Conservation (phyloP, 2,329 filamentous ascomycete species). For the Pseudopyricularia javanii region DNA sequence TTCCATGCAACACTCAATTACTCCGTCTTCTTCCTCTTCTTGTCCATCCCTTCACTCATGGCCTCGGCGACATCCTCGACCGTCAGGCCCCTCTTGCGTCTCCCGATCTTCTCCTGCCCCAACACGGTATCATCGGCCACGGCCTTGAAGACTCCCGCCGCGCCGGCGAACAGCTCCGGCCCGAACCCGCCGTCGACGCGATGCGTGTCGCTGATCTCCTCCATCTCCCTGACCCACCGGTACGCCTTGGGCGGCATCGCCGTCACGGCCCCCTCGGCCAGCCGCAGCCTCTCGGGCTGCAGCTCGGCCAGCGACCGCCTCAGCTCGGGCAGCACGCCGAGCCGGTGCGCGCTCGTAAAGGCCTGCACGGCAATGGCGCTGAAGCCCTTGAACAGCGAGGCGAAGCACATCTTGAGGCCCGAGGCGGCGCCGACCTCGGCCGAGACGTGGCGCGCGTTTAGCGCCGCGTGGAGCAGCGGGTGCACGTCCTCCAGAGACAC, state of each 20-base stretch:
- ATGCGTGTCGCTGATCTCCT: constrained; percentile 59
- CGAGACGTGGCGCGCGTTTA: constrained; percentile 37
- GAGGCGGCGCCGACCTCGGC: constrained; percentile 39
- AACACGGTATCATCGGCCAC: constrained; percentile 51
- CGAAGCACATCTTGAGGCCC: constrained; percentile 56
- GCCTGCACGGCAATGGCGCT: constrained; percentile 58
- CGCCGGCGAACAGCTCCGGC: constrained; percentile 38
- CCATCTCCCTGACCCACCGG: constrained; percentile 67
- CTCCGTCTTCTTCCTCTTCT: constrained; percentile 11
- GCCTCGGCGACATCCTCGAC: constrained; percentile 22
- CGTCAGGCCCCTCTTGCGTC: constrained; percentile 41
- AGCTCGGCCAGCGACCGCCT: constrained; percentile 38
- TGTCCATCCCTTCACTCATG: constrained; percentile 11
- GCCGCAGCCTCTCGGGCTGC: constrained; percentile 30
- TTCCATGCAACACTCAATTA: background rate
- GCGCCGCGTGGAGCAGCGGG: constrained; percentile 22
- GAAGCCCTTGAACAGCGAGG: constrained; percentile 49
- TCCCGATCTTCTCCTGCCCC: constrained; percentile 44
- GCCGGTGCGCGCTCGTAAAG: constrained; percentile 52
- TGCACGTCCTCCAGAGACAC: constrained; percentile 14
- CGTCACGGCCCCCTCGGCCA: constrained; percentile 28
- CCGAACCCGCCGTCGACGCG: constrained; percentile 51
- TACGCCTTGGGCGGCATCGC: constrained; percentile 64
- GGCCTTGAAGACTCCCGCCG: constrained; percentile 47
- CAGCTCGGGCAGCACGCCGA: constrained; percentile 51